Percentiles rank a stretch among this genome's conserved stretches.
phyloP scores from a whole-genome alignment of 371 early-diverging fungal species.

The Coemansia linderi region DNA sequence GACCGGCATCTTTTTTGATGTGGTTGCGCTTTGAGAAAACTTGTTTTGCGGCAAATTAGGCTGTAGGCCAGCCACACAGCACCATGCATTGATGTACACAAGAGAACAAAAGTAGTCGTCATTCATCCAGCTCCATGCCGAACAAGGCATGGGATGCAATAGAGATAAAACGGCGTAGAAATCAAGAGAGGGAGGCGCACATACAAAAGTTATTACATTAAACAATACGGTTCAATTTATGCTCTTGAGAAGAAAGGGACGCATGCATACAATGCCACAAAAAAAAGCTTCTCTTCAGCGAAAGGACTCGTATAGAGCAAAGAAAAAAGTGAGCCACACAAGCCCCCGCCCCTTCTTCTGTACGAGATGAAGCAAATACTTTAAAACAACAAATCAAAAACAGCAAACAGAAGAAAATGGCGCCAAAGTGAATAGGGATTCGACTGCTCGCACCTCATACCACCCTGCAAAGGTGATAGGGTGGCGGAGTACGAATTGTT shows the following conservation, averaged over 20 bases:
- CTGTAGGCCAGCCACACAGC: neutral
- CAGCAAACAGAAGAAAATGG: neutral
- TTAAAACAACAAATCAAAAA: neutral
- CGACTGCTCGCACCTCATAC: neutral
- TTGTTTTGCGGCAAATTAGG: neutral
- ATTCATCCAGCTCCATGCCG: neutral
- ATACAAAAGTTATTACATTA: neutral
- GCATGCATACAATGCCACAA: neutral
- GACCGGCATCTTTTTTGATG: neutral
- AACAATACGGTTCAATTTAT: slow-evolving; percentile 1
- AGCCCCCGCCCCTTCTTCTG: neutral
- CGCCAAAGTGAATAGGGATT: neutral
- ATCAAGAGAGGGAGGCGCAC: slow-evolving; percentile 4
- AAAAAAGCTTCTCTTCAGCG: neutral
- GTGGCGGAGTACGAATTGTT: neutral
- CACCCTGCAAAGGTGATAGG: neutral
- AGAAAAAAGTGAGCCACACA: neutral
- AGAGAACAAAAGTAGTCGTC: neutral
- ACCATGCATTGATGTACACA: neutral
- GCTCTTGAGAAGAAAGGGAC: neutral
- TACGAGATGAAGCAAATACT: neutral
- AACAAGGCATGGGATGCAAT: neutral
- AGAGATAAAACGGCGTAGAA: neutral
- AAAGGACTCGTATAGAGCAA: neutral
- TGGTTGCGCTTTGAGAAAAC: neutral